These are phyloP conservation scores for Cyclotella atomus DNA, from an alignment of 108 stramenopile species.

Conservation along the genomic window DNA sequence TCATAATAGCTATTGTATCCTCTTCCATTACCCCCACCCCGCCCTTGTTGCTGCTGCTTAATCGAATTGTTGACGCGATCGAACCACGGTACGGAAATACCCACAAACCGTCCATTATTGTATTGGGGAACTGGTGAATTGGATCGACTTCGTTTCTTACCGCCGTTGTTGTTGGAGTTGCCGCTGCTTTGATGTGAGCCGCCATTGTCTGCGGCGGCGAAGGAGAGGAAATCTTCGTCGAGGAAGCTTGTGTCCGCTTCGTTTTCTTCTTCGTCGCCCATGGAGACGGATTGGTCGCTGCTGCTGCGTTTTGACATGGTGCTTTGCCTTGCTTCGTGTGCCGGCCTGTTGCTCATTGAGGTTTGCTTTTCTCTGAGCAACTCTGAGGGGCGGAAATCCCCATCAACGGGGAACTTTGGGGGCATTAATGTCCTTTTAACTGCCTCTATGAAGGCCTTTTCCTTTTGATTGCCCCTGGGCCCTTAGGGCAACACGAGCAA, in stretches of 20 bases:
- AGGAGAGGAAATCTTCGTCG: slow-evolving; percentile 9
- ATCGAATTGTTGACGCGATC: not conserved
- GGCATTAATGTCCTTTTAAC: too few relatives aligned
- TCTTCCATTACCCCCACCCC: not conserved
- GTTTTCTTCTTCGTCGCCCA: slow-evolving; percentile 21
- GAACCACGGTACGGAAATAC: not conserved
- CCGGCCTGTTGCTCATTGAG: too few relatives aligned
- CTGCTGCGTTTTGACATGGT: not conserved
- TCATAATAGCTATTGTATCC: not conserved
- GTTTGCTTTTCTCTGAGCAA: too few relatives aligned
- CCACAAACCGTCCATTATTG: not conserved
- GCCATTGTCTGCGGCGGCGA: not conserved
- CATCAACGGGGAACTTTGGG: too few relatives aligned
- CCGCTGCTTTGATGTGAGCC: not conserved
- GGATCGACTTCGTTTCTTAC: not conserved
- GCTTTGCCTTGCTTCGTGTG: too few relatives aligned
- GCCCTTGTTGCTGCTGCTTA: not conserved
- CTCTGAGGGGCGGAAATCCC: too few relatives aligned
- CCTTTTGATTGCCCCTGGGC: too few relatives aligned
- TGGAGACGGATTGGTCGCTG: slow-evolving; percentile 39
- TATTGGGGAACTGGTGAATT: not conserved
- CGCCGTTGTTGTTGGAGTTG: not conserved
- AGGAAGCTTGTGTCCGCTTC: slow-evolving; percentile 1
- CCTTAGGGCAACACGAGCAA: too few relatives aligned
- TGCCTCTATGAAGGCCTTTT: too few relatives aligned